Base-by-base conservation (phyloP, 1,284 basidiomycete species). In the Melampsora larici-populina region DNA sequence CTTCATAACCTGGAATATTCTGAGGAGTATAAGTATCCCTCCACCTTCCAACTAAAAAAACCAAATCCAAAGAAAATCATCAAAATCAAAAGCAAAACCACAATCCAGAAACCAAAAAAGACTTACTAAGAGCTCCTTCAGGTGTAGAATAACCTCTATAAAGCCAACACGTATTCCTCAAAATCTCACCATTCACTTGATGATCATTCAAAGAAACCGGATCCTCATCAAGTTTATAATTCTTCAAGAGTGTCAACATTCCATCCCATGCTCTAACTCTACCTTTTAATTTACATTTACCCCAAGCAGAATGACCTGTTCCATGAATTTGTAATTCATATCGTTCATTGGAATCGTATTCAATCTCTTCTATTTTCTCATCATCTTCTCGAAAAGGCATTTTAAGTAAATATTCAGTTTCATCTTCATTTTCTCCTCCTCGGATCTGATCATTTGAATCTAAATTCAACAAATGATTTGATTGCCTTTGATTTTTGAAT, bases 251-350 rank as follows among this genome's bases (percentile, higher is more conserved):
- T 65, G 81, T 81, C 31, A 82, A 62, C 81, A 83, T 82, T 9
- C 82, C 82, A 64, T 83, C 82, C 82, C 82, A 83, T 33, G 79
- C 80, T 21, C 82, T 66, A 0, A 83, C 80, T 2, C 82, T 69
- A 21, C 82, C 82, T 24, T 81, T 80, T 1, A 83, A 79, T 15
- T 81, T 80, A 49, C 82, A 83, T 31, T 79, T 76, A 6, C 82
- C 82, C 82, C 82, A 83, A n/a, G 82, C 82, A 4, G 82, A 83
- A 77, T 83, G 82, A 4, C 82, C 82, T 18, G 40, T 43, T 29
- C 62, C 66, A 31, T 58, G 66, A 36, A 70, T 60, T n/a, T 64
- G 73, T 31, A 66, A 40, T 31, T 58, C 64, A 46, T 67, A 64
- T 51, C 58, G 21, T 15, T 62, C 73, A 26, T 31, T 48, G 15